Conservation (phyloP, 805 yeast genomes). For the Cyberlindnera maritima region DNA sequence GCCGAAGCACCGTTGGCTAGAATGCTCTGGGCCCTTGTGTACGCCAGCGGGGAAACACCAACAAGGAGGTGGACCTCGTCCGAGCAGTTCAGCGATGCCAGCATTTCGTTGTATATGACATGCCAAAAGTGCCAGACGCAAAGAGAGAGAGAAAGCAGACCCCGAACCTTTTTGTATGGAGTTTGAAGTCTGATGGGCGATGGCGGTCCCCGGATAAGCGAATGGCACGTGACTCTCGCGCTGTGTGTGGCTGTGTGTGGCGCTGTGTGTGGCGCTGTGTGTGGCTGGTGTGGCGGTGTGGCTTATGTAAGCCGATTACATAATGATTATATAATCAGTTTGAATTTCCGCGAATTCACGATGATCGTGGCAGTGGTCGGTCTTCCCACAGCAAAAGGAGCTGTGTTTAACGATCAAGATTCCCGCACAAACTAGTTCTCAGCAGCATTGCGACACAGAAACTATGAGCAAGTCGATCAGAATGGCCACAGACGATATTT, state of each 20-base stretch:
- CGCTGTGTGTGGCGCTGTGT: neutral
- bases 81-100: slow-evolving; percentile 34
- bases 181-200: slow-evolving; percentile 1
- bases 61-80: slow-evolving; percentile 57
- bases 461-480: slow-evolving; percentile 40
- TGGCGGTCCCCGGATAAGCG: slow-evolving; percentile 1
- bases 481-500: slow-evolving; percentile 78
- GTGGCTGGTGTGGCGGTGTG: neutral
- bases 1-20: slow-evolving; percentile 56
- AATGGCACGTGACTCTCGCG: slow-evolving; percentile 5
- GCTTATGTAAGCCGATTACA: too few relatives aligned
- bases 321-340: too few relatives aligned
- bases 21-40: slow-evolving; percentile 45
- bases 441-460: too few relatives aligned
- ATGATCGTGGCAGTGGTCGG: too few relatives aligned
- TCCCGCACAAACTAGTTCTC: too few relatives aligned
- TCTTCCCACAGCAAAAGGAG: too few relatives aligned
- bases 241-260: slow-evolving; percentile 2
- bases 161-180: neutral
- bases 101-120: slow-evolving; percentile 6
- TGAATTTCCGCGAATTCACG: neutral
- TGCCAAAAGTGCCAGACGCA: neutral
- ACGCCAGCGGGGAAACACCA: slow-evolving; percentile 48
- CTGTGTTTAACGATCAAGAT: too few relatives aligned
- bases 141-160: neutral